Conservation (phyloP, 176 grass and related monocot species). For the Tuctoria greenei region DNA sequence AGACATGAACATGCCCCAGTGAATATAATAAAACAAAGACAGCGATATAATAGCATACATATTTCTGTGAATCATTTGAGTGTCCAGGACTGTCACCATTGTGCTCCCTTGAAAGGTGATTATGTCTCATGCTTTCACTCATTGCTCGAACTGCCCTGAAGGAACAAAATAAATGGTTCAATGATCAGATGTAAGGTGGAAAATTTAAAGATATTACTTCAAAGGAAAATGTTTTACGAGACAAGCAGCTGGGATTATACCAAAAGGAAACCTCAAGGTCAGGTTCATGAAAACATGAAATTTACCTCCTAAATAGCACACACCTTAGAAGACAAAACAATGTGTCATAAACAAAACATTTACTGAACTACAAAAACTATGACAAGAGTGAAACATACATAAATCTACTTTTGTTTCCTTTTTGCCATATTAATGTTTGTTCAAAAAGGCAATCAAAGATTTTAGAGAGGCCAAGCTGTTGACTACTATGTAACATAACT, state of each 20-base stretch:
- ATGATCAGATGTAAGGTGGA: neutral
- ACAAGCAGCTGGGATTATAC: neutral
- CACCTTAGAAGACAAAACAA: neutral
- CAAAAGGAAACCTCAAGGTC: neutral
- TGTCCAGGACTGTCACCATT: constrained; percentile 57
- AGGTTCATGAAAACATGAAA: constrained; percentile 6
- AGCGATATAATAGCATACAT: constrained; percentile 39
- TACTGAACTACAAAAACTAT: neutral
- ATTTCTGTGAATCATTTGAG: constrained; percentile 53
- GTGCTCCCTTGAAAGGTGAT: constrained; percentile 53
- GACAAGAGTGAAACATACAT: constrained; percentile 4
- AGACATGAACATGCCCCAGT: neutral
- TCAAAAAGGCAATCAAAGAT: constrained; percentile 3
- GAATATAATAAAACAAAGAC: constrained; percentile 6
- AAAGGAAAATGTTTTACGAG: neutral
- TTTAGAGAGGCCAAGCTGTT: constrained; percentile 12
- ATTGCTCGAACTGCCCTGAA: constrained; percentile 81
- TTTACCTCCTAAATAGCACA: neutral
- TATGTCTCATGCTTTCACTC: constrained; percentile 84
- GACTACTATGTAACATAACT: neutral
- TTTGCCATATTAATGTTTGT: neutral
- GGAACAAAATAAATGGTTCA: constrained; percentile 3
- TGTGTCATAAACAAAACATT: neutral
- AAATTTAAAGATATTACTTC: neutral
- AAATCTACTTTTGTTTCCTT: neutral